phyloP scores from a whole-genome alignment of 768 basidiomycete genomes.

The Nidularia pulvinata region DNA sequence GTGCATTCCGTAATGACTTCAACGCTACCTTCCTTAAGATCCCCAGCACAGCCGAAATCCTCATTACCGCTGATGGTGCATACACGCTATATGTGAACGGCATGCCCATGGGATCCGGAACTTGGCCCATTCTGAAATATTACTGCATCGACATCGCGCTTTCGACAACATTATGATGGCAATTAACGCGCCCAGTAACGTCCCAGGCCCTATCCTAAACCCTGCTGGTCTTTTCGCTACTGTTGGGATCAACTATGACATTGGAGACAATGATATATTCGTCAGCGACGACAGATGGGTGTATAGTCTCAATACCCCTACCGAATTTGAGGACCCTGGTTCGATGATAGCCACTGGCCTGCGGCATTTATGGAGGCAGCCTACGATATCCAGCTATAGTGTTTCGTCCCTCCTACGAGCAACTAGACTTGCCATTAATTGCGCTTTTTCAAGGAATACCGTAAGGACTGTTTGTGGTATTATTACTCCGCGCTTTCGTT shows the following conservation, averaged over 20 bases:
- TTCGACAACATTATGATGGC: not conserved
- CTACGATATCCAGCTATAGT: not conserved
- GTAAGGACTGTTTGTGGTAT: too few species aligned
- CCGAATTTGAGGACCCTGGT: not conserved
- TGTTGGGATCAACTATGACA: not conserved
- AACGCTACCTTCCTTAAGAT: not conserved
- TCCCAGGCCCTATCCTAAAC: not conserved
- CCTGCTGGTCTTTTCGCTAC: not conserved
- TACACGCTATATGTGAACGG: not conserved
- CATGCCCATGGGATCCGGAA: not conserved
- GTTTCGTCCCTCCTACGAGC: not conserved
- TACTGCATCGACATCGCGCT: not conserved
- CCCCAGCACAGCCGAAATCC: not conserved
- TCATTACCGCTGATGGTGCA: not conserved
- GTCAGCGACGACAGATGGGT: not conserved
- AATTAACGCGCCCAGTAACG: not conserved
- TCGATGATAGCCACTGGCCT: not conserved
- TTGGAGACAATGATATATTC: not conserved
- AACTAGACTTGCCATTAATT: too few species aligned
- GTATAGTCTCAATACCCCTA: not conserved
- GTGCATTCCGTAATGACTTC: not conserved
- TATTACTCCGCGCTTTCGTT: too few species aligned
- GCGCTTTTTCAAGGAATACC: too few species aligned
- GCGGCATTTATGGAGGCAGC: not conserved
- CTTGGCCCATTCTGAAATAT: not conserved